Conservation (phyloP, 2,329 filamentous ascomycete genomes). For the Colletotrichum kahawae region DNA sequence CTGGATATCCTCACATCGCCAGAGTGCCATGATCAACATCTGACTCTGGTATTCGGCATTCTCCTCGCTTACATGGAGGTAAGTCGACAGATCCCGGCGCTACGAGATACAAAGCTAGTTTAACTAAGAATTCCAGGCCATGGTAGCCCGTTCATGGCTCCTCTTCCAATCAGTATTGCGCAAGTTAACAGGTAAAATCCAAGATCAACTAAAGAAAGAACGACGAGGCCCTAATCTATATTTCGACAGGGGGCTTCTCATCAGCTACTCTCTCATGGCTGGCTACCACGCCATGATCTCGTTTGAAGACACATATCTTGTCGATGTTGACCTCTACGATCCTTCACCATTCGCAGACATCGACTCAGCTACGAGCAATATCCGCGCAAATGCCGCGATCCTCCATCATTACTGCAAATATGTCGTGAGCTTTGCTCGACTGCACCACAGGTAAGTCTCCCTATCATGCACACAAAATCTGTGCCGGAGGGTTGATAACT, state of each 20-base stretch:
- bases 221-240: not conserved
- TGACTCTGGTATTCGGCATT: constrained; percentile 2
- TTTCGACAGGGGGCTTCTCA: not conserved
- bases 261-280: not conserved
- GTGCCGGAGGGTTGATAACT: not conserved
- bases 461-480: not conserved
- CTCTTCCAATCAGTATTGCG: not conserved
- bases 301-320: not conserved
- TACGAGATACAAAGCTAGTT: not conserved
- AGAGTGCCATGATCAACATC: not conserved
- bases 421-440: not conserved
- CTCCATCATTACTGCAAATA: constrained; percentile 1
- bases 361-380: not conserved
- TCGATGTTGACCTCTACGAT: not conserved
- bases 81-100: not conserved
- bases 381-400: constrained; percentile 6
- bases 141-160: constrained; percentile 2
- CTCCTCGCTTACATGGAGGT: constrained; percentile 2
- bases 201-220: not conserved
- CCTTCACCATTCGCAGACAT: not conserved
- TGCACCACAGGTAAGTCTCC: not conserved
- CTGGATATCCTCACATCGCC: not conserved
- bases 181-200: not conserved
- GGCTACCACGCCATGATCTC: not conserved
- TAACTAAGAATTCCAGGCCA: not conserved